Conservation (phyloP, 1,284 basidiomycete species). For the Ceratorhiza oryzae-sativae region DNA sequence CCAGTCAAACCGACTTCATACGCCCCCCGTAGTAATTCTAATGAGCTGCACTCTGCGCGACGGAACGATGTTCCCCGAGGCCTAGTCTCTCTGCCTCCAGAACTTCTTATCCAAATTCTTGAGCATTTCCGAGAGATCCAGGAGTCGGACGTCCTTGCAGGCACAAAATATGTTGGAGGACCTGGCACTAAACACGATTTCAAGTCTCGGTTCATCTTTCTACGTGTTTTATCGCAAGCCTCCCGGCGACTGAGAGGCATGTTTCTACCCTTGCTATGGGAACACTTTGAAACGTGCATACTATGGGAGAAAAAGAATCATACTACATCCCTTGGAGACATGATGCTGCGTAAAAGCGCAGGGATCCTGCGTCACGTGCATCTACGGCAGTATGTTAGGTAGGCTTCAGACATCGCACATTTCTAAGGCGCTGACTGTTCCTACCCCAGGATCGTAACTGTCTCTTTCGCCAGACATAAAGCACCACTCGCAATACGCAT, state of each 20-base stretch:
- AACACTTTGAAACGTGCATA: conserved; percentile 14
- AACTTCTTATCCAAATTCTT: conserved; percentile 1
- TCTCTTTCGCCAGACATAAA: background rate
- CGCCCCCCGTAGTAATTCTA: too few relatives aligned
- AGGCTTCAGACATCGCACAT: background rate
- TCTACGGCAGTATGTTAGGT: conserved; percentile 29
- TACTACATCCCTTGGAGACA: conserved; percentile 1
- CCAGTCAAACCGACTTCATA: background rate
- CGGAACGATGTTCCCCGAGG: background rate
- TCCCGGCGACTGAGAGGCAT: background rate
- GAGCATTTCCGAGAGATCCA: background rate
- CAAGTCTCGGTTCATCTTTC: background rate
- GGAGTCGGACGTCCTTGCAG: background rate
- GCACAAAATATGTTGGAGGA: background rate
- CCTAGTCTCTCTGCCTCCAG: background rate
- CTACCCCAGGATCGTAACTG: conserved; percentile 15
- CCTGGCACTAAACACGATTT: background rate
- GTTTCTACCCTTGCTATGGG: conserved; percentile 24
- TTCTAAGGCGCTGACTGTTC: background rate
- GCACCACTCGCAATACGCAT: background rate
- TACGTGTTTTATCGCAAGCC: conserved; percentile 11
- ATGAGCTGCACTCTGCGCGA: too few relatives aligned
- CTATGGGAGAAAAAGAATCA: background rate
- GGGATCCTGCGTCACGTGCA: conserved; percentile 8
- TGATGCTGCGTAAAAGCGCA: background rate